Conservation (phyloP, 108 stramenopile species). For the Fragilariopsis cylindrus region DNA sequence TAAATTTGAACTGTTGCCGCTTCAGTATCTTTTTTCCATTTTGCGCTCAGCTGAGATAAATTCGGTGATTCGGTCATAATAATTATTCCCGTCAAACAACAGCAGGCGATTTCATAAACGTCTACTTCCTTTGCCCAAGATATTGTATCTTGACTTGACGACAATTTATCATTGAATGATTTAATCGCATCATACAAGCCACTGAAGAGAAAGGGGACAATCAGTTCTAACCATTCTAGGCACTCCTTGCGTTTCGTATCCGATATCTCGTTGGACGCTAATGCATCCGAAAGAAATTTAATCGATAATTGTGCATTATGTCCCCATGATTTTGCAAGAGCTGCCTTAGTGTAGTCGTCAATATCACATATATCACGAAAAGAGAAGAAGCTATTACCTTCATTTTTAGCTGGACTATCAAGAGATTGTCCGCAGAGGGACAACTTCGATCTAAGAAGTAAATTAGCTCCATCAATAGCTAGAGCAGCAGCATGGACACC, state of each 20-base stretch:
- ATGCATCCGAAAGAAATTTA: constrained; percentile 29
- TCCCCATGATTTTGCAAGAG: constrained; percentile 53
- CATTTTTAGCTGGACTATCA: background rate
- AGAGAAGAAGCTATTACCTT: constrained; percentile 14
- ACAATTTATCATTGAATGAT: background rate
- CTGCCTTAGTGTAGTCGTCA: constrained; percentile 36
- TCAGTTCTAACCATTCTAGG: constrained; percentile 48
- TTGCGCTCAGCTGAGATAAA: constrained; percentile 8
- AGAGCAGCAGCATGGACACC: constrained; percentile 60
- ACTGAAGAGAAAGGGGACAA: constrained; percentile 49
- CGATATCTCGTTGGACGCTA: constrained; percentile 18
- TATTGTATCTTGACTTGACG: background rate
- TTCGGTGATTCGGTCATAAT: background rate
- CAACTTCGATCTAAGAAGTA: constrained; percentile 30
- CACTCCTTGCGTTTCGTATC: constrained; percentile 24
- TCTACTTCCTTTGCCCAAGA: constrained; percentile 24
- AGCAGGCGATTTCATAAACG: constrained; percentile 19
- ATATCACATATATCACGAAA: constrained; percentile 27
- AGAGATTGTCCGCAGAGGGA: constrained; percentile 27
- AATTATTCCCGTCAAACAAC: constrained; percentile 28
- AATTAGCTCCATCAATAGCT: constrained; percentile 73
- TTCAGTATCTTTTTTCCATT: constrained; percentile 28
- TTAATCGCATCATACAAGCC: constrained; percentile 37
- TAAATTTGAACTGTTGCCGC: constrained; percentile 6
- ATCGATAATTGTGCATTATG: constrained; percentile 40